Evolutionary conservation across 1,139 yeast species (phyloP), one percentile per base, ranked within the genome.

Genomic region (Blastobotrys elegans): DNA sequence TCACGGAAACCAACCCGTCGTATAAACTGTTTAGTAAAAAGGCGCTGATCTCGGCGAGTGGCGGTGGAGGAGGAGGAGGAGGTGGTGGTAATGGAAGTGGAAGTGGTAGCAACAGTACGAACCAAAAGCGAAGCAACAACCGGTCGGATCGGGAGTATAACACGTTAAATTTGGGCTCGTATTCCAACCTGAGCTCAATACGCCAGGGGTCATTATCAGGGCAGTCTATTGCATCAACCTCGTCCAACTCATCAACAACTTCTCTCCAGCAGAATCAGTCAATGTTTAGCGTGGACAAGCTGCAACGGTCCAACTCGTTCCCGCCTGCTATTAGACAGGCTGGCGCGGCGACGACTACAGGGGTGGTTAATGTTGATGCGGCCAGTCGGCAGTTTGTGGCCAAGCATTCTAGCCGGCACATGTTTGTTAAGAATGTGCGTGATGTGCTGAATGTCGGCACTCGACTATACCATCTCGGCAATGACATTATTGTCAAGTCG

Each of bases 371-470:
- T 30, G 56, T 70, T 29, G 74, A 70, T 40, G 41, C 54, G 20
- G 64, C 64, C 47, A 66, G 63, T 42, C 64, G 62, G 49, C 71
- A 50, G 47, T 67, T 67, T 44, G 58, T 72, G 54, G 50, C 74
- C 60, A 60, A 63, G 58, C 60, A 63, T 38, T 55, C 69, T 7
- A 68, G 69, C 31, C 63, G 70, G 46, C 79, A 77, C 54, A 70
- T 71, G 4, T 65, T 81, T 44, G 67, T 80, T 59, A 74, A 73
- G 48, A 72, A 73, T 40, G 73, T 82, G 20, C 70, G 82, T 42
- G 88, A 82, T 58, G 70, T 79, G 5, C 75, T 82, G 56, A 79
- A 80, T 54, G 73, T 78, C 45, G 82, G 78, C 29, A 72, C 79
- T 18, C 73, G 72, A 44, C 68, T 78, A 32, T 77, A 79, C 53